Evolutionary conservation across 345 rosid species (phyloP).

Genomic region (Hibiscus tridactylites): DNA sequence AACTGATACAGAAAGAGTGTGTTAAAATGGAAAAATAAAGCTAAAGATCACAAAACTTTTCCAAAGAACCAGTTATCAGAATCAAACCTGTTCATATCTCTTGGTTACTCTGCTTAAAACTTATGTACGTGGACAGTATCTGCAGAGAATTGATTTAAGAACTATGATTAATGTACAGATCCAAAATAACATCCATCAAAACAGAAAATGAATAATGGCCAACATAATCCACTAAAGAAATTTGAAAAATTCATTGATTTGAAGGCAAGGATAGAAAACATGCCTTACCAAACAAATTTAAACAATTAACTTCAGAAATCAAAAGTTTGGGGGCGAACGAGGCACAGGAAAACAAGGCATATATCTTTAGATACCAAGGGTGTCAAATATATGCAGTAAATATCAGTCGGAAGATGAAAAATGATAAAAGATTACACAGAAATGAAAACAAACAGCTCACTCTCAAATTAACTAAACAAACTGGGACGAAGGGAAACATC

Average conservation of each 20-base stretch:
- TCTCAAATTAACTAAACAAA: neutral
- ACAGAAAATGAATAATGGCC: neutral
- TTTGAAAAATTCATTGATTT: neutral
- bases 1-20: constrained; percentile 9
- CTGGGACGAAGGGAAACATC: neutral
- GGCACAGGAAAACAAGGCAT: neutral
- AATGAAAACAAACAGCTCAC: neutral
- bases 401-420: neutral
- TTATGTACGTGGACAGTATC: neutral
- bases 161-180: neutral
- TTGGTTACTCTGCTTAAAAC: neutral
- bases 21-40: neutral
- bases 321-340: neutral
- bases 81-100: constrained; percentile 19
- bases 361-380: neutral
- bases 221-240: constrained; percentile 3
- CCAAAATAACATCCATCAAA: neutral
- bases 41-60: neutral
- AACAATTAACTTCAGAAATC: neutral
- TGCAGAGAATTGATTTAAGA: neutral
- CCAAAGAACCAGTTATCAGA: neutral
- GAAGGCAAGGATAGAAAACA: neutral
- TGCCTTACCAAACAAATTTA: neutral
- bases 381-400: neutral
- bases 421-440: neutral